Base-by-base conservation (phyloP, 257 asterid species). In the Solanum okadae region DNA sequence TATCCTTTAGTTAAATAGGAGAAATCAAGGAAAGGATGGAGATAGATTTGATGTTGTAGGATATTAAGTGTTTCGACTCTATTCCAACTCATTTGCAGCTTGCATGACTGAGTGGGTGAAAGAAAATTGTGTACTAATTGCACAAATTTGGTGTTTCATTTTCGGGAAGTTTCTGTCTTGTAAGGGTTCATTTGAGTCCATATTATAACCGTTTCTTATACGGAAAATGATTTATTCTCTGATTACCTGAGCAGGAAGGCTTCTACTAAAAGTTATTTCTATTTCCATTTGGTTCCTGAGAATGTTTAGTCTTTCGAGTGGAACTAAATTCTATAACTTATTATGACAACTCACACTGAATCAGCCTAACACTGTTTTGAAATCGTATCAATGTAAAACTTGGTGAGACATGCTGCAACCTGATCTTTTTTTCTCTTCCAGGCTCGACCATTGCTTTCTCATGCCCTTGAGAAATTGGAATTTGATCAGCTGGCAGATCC, bases 391-490 rank as follows among this genome's bases (percentile, higher is more conserved):
- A 79, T 79, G 65, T 79, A 44, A 79, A 79, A 79, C 63, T 42
- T 42, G 10, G 37, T 15, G 15, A 14, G 7, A 44, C 65, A 27
- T 44, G 65, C 65, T 81, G 86, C 31, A 49, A 82, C 16, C 49
- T 82, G 44, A 29, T 82, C 29, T 10, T 5, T 31, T 77, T 82
- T 79, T 89, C 86, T 89, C 52, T 90, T 87, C 73, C 94, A 97
- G 99, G 99, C 98, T 84, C 99, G 99, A 10, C 99, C 99, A 23
- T 89, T 96, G 90, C 88, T 97, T 59, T 85, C 92, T 88, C 93
- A 94, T 67, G 98, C 98, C 72, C 84, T 95, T 59, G 97, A 96
- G 75, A 91, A 90, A 2, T 89, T 88, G 91, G 95, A 95, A 73
- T 93, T 95, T 75, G 93, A 86, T 34, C 93, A 65, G 85, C 75